Evolutionary conservation across 306 rosid genomes (phyloP).

Genomic region (Trifolium dubium): DNA sequence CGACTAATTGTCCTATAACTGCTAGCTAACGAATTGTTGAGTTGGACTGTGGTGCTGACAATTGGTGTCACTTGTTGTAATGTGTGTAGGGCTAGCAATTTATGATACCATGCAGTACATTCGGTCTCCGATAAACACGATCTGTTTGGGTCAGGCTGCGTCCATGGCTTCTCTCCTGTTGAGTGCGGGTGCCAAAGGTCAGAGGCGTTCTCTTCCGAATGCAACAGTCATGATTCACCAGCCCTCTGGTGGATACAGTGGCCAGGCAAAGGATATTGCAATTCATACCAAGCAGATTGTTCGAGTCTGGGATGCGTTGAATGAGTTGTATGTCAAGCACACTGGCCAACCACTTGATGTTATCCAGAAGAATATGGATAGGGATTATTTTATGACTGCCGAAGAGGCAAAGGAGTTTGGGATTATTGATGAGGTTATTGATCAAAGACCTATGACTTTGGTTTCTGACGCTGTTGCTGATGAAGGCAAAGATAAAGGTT

Average conservation of each 20-base stretch:
- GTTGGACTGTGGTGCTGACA: neutral
- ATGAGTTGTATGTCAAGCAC: constrained; percentile 75
- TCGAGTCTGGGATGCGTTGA: constrained; percentile 79
- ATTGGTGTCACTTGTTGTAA: constrained; percentile 6
- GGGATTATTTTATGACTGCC: constrained; percentile 87
- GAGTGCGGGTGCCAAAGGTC: constrained; percentile 93
- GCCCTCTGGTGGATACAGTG: constrained; percentile 94
- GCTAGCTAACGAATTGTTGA: constrained; percentile 7
- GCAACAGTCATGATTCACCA: constrained; percentile 95
- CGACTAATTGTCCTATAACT: neutral
- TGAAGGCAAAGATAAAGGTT: constrained; percentile 71
- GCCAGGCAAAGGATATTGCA: constrained; percentile 92
- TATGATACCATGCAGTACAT: constrained; percentile 99
- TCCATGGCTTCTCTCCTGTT: constrained; percentile 96
- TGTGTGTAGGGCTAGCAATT: constrained; percentile 81
- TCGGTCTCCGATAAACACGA: constrained; percentile 81
- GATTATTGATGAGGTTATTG: constrained; percentile 90
- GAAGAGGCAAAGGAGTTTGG: constrained; percentile 92
- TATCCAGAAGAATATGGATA: constrained; percentile 81
- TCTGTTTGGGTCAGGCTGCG: constrained; percentile 96
- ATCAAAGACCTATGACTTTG: constrained; percentile 81
- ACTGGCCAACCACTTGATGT: constrained; percentile 69
- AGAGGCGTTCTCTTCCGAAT: constrained; percentile 92
- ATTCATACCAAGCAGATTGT: constrained; percentile 94
- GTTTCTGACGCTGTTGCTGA: constrained; percentile 80